Conservation (phyloP, 2,329 filamentous ascomycete species). For the Ramularia endophylla region DNA sequence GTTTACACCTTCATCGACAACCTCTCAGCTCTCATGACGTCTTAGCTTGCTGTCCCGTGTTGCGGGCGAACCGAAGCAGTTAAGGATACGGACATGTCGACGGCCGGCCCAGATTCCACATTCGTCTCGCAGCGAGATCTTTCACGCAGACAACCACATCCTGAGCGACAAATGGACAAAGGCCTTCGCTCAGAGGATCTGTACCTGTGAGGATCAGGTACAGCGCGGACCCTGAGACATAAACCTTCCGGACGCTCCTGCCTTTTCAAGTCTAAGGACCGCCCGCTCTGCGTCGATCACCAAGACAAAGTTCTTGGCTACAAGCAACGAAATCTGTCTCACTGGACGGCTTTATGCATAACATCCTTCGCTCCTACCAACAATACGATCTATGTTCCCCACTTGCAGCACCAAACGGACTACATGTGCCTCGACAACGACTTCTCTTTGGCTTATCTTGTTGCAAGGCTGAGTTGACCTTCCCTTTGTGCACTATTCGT, state of each 20-base stretch:
- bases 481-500: slow-evolving; percentile 8
- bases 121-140: slow-evolving; percentile 6
- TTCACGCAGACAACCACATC: not conserved
- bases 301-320: slow-evolving; percentile 1
- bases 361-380: not conserved
- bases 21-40: slow-evolving; percentile 1
- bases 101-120: slow-evolving; percentile 10
- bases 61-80: slow-evolving; percentile 7
- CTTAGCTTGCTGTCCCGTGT: too few species aligned
- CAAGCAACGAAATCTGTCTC: slow-evolving; percentile 1
- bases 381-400: not conserved
- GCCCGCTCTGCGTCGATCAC: not conserved
- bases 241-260: slow-evolving; percentile 1
- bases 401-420: not conserved
- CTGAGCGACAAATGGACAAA: not conserved
- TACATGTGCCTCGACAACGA: slow-evolving; percentile 16
- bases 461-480: slow-evolving; percentile 8
- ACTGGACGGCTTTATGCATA: slow-evolving; percentile 3
- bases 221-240: not conserved
- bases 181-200: too few species aligned
- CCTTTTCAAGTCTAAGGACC: not conserved
- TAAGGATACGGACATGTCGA: slow-evolving; percentile 2
- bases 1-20: too few species aligned
- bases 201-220: too few species aligned
- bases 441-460: slow-evolving; percentile 10